Conservation (phyloP, 2,329 filamentous ascomycete genomes). For the Trichocomaceae sp. region DNA sequence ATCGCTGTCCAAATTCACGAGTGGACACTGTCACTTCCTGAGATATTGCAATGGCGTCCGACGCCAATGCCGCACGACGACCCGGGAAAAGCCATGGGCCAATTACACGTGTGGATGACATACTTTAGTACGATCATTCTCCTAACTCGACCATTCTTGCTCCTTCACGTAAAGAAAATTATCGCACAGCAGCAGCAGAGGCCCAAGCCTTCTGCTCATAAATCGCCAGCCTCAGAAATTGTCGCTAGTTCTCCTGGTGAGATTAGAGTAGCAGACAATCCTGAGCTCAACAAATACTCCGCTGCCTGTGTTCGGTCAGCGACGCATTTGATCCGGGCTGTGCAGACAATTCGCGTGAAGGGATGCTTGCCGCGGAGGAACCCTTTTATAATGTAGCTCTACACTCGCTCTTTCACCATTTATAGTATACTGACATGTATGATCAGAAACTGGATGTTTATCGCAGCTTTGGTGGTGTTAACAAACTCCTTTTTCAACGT, state of each 20-base stretch:
- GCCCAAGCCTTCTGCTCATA: not conserved
- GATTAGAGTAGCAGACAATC: conserved; percentile 14
- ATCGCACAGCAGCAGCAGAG: conserved; percentile 9
- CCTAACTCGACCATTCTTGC: conserved; percentile 54
- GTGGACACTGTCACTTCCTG: conserved; percentile 47
- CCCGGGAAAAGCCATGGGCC: conserved; percentile 50
- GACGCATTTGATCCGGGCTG: conserved; percentile 45
- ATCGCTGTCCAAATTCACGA: conserved; percentile 49
- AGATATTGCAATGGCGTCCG: conserved; percentile 47
- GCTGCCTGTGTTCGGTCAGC: conserved; percentile 48
- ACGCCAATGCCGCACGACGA: conserved; percentile 37
- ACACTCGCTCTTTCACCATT: not conserved
- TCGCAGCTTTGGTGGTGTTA: conserved; percentile 49
- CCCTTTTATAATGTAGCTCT: conserved; percentile 50
- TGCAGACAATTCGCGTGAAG: conserved; percentile 41
- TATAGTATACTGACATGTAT: not conserved
- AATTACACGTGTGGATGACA: conserved; percentile 57
- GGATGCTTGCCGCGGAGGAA: conserved; percentile 47
- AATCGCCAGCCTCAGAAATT: conserved; percentile 9
- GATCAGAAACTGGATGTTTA: conserved; percentile 51
- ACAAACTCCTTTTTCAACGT: conserved; percentile 52
- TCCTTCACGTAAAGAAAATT: conserved; percentile 18
- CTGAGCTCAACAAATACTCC: conserved; percentile 30
- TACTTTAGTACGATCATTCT: conserved; percentile 59
- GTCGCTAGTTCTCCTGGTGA: conserved; percentile 16